Evolutionary conservation across 306 rosid genomes (phyloP).

Genomic region (Quercus ilex): DNA sequence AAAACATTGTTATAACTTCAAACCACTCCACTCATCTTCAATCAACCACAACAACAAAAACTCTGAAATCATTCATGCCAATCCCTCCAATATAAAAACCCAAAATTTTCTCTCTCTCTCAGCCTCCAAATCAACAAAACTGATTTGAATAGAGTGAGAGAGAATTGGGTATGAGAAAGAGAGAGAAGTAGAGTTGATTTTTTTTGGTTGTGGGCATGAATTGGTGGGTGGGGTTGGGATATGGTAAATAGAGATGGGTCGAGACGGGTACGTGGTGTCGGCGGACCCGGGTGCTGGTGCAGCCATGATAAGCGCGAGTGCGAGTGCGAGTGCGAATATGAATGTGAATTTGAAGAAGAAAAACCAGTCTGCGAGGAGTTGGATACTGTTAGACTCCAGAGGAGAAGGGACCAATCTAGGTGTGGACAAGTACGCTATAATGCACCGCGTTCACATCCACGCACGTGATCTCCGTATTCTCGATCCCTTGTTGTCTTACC

Average conservation of each 20-base stretch:
- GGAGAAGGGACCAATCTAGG: slow-evolving; percentile 74
- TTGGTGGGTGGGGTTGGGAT: slow-evolving; percentile 15
- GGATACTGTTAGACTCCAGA: slow-evolving; percentile 58
- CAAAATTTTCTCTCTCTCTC: neutral
- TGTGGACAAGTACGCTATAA: slow-evolving; percentile 80
- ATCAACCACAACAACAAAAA: no score
- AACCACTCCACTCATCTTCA: no score
- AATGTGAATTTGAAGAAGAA: slow-evolving; percentile 57
- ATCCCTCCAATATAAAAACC: neutral
- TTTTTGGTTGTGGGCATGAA: no score
- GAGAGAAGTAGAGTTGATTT: slow-evolving; percentile 11
- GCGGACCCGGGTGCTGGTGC: slow-evolving; percentile 56
- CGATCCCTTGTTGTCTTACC: slow-evolving; percentile 87
- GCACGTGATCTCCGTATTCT: slow-evolving; percentile 95
- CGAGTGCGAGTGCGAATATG: no score
- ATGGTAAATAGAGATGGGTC: slow-evolving; percentile 58
- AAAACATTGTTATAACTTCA: no score
- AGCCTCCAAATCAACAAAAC: neutral
- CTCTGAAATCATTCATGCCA: no score
- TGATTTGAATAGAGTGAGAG: slow-evolving; percentile 15
- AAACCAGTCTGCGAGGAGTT: slow-evolving; percentile 67
- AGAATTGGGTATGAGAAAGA: slow-evolving; percentile 27
- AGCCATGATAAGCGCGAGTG: neutral
- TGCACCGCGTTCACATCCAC: slow-evolving; percentile 85
- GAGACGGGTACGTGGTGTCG: slow-evolving; percentile 71